Evolutionary conservation across 768 basidiomycete genomes (phyloP).

Genomic region (Trametes sanguinea): DNA sequence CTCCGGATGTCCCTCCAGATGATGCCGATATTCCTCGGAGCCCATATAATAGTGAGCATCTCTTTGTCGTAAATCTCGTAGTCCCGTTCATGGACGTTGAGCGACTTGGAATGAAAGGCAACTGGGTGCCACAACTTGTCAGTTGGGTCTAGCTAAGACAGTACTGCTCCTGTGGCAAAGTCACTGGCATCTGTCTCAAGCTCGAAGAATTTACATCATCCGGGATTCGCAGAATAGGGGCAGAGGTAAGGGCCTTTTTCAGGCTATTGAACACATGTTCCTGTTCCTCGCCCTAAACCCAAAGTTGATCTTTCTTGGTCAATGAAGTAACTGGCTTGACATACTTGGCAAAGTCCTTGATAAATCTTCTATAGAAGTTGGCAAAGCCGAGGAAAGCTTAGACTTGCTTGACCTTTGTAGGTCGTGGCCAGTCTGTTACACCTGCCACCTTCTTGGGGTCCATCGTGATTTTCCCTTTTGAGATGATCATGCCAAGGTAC

Average conservation of each 20-base stretch:
- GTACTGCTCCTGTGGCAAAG: no score
- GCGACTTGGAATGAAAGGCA: slow-evolving; percentile 17
- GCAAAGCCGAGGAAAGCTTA: slow-evolving; percentile 5
- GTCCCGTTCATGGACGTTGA: slow-evolving; percentile 35
- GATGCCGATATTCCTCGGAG: slow-evolving; percentile 34
- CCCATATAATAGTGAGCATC: slow-evolving; percentile 43
- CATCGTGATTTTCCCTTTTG: slow-evolving; percentile 38
- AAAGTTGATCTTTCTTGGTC: slow-evolving; percentile 1
- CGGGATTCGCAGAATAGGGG: slow-evolving; percentile 2
- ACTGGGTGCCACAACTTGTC: background rate
- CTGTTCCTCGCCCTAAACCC: slow-evolving; percentile 7
- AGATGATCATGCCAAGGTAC: slow-evolving; percentile 45
- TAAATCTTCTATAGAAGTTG: slow-evolving; percentile 10
- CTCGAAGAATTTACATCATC: no score
- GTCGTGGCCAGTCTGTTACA: slow-evolving; percentile 34
- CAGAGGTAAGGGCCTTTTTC: slow-evolving; percentile 6
- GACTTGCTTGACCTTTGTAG: slow-evolving; percentile 28
- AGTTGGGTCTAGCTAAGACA: background rate
- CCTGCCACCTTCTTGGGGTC: slow-evolving; percentile 41
- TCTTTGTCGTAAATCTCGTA: slow-evolving; percentile 47
- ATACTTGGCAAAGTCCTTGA: slow-evolving; percentile 4
- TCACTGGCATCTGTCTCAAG: no score
- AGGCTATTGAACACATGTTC: background rate
- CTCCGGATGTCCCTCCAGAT: slow-evolving; percentile 24
- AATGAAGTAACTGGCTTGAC: slow-evolving; percentile 7